phyloP scores from a whole-genome alignment of 2,329 filamentous ascomycete species.

The Albophoma yamanashiensis region DNA sequence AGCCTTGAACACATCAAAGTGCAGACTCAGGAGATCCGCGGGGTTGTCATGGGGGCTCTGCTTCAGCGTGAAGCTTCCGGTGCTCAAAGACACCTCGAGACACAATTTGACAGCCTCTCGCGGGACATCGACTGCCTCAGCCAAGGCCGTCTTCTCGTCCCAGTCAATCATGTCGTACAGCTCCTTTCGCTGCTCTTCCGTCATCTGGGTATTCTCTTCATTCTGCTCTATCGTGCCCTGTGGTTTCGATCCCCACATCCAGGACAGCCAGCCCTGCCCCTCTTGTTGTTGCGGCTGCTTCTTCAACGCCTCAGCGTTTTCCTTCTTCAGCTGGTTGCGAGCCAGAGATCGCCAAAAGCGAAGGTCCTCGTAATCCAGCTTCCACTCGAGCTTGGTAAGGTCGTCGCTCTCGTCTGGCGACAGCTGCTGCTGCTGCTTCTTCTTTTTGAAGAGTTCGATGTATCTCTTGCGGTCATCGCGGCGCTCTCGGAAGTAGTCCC shows the following conservation, averaged over 20 bases:
- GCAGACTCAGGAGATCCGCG: constrained; percentile 75
- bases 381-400: constrained; percentile 68
- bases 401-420: constrained; percentile 60
- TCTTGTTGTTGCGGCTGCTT: constrained; percentile 41
- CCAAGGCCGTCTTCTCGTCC: constrained; percentile 87
- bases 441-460: constrained; percentile 94
- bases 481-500: constrained; percentile 89
- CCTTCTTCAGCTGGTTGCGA: constrained; percentile 87
- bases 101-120: constrained; percentile 89
- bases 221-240: constrained; percentile 46
- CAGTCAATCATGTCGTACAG: constrained; percentile 97
- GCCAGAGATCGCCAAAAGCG: constrained; percentile 95
- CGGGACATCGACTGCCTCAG: constrained; percentile 80
- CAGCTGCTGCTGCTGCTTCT: constrained; percentile 64
- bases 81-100: constrained; percentile 84
- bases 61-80: constrained; percentile 90
- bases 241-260: constrained; percentile 80
- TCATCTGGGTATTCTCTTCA: constrained; percentile 74
- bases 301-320: constrained; percentile 83
- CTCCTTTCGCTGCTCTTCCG: constrained; percentile 90
- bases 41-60: constrained; percentile 51
- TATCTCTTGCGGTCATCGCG: constrained; percentile 83
- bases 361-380: constrained; percentile 86
- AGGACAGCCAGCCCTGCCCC: constrained; percentile 81
- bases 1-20: constrained; percentile 91